These are phyloP conservation scores for Penicillium waksmanii DNA, from an alignment of 495 filamentous ascomycete species.

Conservation along the genomic window DNA sequence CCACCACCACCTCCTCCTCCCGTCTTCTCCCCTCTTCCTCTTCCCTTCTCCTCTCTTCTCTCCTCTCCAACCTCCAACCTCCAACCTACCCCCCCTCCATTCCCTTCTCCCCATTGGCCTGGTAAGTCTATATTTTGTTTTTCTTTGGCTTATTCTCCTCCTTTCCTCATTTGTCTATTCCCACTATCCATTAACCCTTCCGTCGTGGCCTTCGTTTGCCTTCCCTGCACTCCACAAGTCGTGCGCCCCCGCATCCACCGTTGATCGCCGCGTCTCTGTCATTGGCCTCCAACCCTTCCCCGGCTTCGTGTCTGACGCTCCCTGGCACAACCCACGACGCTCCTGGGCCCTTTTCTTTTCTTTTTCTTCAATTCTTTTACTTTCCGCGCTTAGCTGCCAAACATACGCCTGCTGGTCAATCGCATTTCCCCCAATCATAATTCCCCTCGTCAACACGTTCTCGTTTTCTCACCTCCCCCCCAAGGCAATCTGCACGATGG, in stretches of 20 bases:
- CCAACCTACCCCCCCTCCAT: not conserved
- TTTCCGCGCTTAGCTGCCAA: constrained; percentile 33
- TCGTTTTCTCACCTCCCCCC: constrained; percentile 2
- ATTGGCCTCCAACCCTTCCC: constrained; percentile 22
- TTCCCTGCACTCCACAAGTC: constrained; percentile 20
- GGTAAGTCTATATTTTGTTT: not conserved
- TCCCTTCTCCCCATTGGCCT: not conserved
- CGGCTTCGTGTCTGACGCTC: constrained; percentile 25
- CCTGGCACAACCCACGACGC: constrained; percentile 2
- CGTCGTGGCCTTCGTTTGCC: not conserved
- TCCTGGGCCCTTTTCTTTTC: constrained; percentile 20
- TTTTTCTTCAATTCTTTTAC: constrained; percentile 17
- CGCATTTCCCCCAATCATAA: constrained; percentile 23
- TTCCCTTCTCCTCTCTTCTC: not conserved
- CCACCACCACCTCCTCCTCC: not conserved
- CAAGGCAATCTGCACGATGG: constrained; percentile 16
- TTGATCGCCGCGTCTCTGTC: constrained; percentile 23
- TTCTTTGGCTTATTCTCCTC: not conserved
- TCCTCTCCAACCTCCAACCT: not conserved
- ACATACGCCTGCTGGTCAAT: not conserved
- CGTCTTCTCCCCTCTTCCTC: not conserved
- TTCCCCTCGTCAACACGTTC: constrained; percentile 17
- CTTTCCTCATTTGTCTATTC: not conserved
- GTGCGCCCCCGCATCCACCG: constrained; percentile 14
- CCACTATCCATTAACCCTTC: not conserved